Conservation (phyloP, 768 basidiomycete species). For the Cystoderma amianthinum region DNA sequence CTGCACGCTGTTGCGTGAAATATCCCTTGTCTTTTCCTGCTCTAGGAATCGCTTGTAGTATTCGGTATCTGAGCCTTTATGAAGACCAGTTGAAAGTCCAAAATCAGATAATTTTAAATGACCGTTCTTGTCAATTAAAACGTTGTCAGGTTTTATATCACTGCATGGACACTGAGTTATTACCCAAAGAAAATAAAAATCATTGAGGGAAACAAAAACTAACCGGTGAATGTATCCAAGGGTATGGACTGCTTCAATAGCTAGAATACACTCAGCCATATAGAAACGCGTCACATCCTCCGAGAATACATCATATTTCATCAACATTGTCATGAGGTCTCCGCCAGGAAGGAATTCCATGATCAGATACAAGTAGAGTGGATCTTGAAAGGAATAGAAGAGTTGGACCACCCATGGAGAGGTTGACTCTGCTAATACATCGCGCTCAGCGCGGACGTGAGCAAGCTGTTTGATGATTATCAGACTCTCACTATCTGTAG, state of each 20-base stretch:
- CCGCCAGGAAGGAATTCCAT: slow-evolving; percentile 87
- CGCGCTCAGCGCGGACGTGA: slow-evolving; percentile 94
- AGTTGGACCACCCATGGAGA: slow-evolving; percentile 97
- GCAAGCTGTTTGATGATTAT: slow-evolving; percentile 64
- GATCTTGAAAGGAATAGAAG: slow-evolving; percentile 98
- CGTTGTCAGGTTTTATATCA: slow-evolving; percentile 99
- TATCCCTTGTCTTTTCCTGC: slow-evolving; percentile 54
- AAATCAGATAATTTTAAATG: slow-evolving; percentile 98
- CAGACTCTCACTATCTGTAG: too few relatives aligned
- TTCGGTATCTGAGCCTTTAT: slow-evolving; percentile 91
- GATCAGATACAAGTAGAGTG: slow-evolving; percentile 92
- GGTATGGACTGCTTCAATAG: slow-evolving; percentile 96
- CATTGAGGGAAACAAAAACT: slow-evolving; percentile 13
- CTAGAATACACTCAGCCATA: slow-evolving; percentile 97
- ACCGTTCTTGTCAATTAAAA: slow-evolving; percentile 93
- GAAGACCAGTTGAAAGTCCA: slow-evolving; percentile 94
- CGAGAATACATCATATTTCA: slow-evolving; percentile 99
- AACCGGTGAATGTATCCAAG: slow-evolving; percentile 99
- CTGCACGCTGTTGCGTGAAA: slow-evolving; percentile 90
- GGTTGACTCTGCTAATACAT: slow-evolving; percentile 93
- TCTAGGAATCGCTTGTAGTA: slow-evolving; percentile 92
- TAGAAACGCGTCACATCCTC: slow-evolving; percentile 99
- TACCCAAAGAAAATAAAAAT: not conserved
- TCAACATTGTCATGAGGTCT: slow-evolving; percentile 99
- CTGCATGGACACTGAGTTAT: slow-evolving; percentile 29